phyloP scores from a whole-genome alignment of 257 asterid genomes.

The Nicotiana attenuata region DNA sequence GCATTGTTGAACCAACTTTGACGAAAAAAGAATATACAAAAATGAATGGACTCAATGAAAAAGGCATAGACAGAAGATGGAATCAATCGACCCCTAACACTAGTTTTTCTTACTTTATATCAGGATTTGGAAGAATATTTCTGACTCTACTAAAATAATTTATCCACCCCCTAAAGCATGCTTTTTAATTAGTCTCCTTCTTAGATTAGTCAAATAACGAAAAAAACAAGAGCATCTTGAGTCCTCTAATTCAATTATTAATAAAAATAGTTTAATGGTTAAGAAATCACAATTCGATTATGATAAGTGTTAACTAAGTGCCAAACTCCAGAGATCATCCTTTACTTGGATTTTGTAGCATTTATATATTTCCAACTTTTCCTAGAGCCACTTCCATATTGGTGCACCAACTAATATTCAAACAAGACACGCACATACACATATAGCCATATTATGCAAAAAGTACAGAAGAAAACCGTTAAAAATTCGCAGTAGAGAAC shows the following conservation, averaged over 20 bases:
- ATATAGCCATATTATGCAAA: too few relatives aligned
- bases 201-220: neutral
- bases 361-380: too few relatives aligned
- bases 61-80: neutral
- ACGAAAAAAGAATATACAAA: neutral
- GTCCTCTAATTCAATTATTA: neutral
- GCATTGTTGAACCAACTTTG: neutral
- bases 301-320: neutral
- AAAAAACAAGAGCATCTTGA: neutral
- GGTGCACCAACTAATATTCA: neutral
- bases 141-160: neutral
- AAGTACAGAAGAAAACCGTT: neutral
- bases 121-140: neutral
- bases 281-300: neutral
- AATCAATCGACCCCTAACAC: slow-evolving; percentile 7
- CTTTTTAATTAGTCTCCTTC: neutral
- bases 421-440: too few relatives aligned
- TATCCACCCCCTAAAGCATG: neutral
- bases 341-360: too few relatives aligned
- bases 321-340: too few relatives aligned
- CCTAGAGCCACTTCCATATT: too few relatives aligned
- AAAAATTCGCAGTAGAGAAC: neutral
- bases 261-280: neutral
- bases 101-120: neutral
- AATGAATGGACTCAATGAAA: slow-evolving; percentile 3